Conservation (phyloP, 345 rosid genomes). For the Anacardium occidentale region DNA sequence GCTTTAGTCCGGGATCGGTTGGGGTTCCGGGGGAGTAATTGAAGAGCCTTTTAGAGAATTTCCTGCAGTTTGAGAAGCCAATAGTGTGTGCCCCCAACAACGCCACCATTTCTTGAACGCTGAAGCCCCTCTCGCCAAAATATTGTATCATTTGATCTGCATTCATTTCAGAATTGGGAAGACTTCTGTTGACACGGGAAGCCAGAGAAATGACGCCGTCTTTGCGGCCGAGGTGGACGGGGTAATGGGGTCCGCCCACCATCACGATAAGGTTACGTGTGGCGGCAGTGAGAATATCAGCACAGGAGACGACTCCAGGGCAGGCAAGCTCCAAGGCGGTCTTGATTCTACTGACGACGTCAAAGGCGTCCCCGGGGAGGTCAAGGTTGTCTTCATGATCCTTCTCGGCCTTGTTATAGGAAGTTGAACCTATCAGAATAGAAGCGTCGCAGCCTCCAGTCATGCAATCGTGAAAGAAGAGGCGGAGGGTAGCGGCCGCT, state of each 20-base stretch:
- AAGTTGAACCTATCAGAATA: constrained; percentile 43
- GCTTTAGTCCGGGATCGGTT: constrained; percentile 38
- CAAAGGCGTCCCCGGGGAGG: constrained; percentile 62
- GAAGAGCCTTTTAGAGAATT: constrained; percentile 39
- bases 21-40: constrained; percentile 22
- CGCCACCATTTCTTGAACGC: constrained; percentile 47
- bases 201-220: constrained; percentile 51
- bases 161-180: constrained; percentile 39
- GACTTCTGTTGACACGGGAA: constrained; percentile 27
- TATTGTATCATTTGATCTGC: constrained; percentile 35
- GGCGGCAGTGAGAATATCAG: constrained; percentile 52
- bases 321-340: constrained; percentile 51
- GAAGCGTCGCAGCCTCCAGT: constrained; percentile 68
- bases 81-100: constrained; percentile 61
- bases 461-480: constrained; percentile 61
- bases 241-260: constrained; percentile 58
- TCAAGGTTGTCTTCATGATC: constrained; percentile 45
- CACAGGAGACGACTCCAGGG: constrained; percentile 58
- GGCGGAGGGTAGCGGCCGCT: constrained; percentile 55
- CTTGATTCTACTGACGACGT: constrained; percentile 43
- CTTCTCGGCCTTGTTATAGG: constrained; percentile 57
- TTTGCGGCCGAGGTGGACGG: constrained; percentile 48
- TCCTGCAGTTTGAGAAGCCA: constrained; percentile 59
- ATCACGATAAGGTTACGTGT: constrained; percentile 57
- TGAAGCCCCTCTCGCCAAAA: constrained; percentile 46